Conservation (phyloP, 208 protist genomes). For the Trichomonas tenax region DNA sequence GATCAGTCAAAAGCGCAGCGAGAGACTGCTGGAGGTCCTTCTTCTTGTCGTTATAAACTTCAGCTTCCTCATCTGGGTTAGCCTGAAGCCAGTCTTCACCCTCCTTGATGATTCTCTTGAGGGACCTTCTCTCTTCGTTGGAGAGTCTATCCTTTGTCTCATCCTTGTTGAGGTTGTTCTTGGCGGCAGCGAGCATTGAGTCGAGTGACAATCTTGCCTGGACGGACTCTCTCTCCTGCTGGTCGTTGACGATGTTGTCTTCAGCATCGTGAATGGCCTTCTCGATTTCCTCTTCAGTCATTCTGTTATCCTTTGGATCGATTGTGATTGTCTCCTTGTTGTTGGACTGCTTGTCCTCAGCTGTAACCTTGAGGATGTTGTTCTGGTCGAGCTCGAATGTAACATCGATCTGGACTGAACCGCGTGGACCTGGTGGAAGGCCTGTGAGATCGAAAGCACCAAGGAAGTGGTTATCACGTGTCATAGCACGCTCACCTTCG, state of each 20-base stretch:
- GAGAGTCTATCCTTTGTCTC: neutral
- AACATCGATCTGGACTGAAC: constrained; percentile 67
- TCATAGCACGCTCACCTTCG: constrained; percentile 85
- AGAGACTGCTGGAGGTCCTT: neutral
- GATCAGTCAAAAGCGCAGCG: neutral
- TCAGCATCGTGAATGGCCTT: constrained; percentile 71
- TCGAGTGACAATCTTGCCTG: neutral
- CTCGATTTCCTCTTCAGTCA: constrained; percentile 73
- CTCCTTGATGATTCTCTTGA: neutral
- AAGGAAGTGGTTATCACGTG: no score
- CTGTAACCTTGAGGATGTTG: no score
- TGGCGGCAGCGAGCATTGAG: neutral
- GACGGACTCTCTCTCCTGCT: neutral
- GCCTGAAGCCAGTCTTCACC: neutral
- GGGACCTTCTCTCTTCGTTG: neutral
- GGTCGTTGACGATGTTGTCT: constrained; percentile 61
- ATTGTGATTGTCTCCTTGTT: constrained; percentile 88
- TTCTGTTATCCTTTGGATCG: constrained; percentile 78
- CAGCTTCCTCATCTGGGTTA: neutral
- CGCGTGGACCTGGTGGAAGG: constrained; percentile 75
- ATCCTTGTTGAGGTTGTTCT: neutral
- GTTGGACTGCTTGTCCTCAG: constrained; percentile 83
- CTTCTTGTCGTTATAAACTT: neutral
- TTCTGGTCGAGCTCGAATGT: constrained; percentile 52
- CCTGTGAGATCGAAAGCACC: constrained; percentile 87